Evolutionary conservation across 2,329 filamentous ascomycete genomes (phyloP).

Genomic region (Pseudocercospora pini-densiflorae): DNA sequence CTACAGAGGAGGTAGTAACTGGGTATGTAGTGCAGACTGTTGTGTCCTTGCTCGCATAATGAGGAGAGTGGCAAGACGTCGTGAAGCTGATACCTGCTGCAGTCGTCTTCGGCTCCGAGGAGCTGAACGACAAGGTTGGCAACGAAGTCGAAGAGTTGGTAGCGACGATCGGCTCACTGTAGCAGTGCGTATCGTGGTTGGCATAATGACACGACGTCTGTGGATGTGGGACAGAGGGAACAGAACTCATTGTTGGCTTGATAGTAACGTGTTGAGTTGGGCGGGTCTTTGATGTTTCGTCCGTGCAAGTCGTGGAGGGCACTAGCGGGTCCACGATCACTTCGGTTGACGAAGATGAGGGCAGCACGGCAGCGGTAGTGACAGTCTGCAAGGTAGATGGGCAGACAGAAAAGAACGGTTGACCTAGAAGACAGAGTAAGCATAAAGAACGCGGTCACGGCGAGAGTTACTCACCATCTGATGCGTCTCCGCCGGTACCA

Average conservation of each 20-base stretch:
- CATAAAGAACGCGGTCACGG: background rate
- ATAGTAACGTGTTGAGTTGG: background rate
- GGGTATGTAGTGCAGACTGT: too few relatives aligned
- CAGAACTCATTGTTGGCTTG: background rate
- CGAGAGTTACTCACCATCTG: background rate
- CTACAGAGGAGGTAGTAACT: too few relatives aligned
- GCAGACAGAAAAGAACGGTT: background rate
- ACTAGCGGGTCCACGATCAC: background rate
- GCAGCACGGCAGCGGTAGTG: background rate
- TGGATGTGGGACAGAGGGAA: background rate
- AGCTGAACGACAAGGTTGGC: background rate
- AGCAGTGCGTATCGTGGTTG: too few relatives aligned
- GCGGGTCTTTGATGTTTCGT: background rate
- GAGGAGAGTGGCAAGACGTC: too few relatives aligned
- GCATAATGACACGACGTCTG: too few relatives aligned
- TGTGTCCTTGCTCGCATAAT: too few relatives aligned
- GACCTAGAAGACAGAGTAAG: background rate
- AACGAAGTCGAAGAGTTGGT: background rate
- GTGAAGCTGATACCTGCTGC: too few relatives aligned
- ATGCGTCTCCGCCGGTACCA: background rate
- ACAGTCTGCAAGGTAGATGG: background rate
- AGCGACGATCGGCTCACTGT: background rate
- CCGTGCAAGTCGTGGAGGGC: background rate
- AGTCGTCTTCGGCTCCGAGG: background rate
- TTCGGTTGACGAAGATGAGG: background rate